Conservation (phyloP, 139 green algal species). For the Monoraphidium neglectum region DNA sequence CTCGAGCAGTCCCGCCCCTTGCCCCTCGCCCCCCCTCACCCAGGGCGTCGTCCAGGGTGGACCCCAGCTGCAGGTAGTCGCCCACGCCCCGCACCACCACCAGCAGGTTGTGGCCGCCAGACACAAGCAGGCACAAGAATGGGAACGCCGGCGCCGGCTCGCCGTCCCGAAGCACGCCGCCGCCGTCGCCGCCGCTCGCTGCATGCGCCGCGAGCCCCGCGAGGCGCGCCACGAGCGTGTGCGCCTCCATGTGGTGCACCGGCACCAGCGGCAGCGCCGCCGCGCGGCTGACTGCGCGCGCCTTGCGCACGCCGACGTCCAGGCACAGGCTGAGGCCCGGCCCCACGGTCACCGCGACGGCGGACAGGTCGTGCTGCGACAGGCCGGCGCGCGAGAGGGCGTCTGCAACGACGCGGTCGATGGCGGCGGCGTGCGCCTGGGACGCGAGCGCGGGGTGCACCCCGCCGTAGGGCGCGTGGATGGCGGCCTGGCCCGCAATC, state of each 20-base stretch:
- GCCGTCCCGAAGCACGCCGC: not conserved
- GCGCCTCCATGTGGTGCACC: slow-evolving; percentile 99
- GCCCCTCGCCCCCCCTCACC: slow-evolving; percentile 43
- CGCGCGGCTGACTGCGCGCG: slow-evolving; percentile 63
- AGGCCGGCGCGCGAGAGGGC: slow-evolving; percentile 64
- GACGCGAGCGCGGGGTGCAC: slow-evolving; percentile 93
- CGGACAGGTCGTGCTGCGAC: slow-evolving; percentile 60
- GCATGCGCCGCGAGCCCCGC: slow-evolving; percentile 14
- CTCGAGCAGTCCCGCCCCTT: too few species aligned
- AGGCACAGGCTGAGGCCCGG: slow-evolving; percentile 95
- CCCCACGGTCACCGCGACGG: slow-evolving; percentile 94
- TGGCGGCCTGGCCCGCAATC: slow-evolving; percentile 81
- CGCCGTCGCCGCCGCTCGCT: not conserved
- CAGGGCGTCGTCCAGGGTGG: slow-evolving; percentile 94
- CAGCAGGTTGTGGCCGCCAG: slow-evolving; percentile 95
- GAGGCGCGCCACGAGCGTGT: slow-evolving; percentile 88
- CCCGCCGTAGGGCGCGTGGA: slow-evolving; percentile 90
- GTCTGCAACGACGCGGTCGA: slow-evolving; percentile 82
- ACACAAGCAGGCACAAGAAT: slow-evolving; percentile 94
- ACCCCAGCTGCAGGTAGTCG: slow-evolving; percentile 88
- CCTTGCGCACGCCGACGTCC: slow-evolving; percentile 92
- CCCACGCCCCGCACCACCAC: slow-evolving; percentile 89
- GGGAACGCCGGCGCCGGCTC: slow-evolving; percentile 69
- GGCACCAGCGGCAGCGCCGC: slow-evolving; percentile 78
- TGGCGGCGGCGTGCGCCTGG: slow-evolving; percentile 88